Base-by-base conservation (phyloP, 2,329 filamentous ascomycete species). In the Aspergillus tubingensis region DNA sequence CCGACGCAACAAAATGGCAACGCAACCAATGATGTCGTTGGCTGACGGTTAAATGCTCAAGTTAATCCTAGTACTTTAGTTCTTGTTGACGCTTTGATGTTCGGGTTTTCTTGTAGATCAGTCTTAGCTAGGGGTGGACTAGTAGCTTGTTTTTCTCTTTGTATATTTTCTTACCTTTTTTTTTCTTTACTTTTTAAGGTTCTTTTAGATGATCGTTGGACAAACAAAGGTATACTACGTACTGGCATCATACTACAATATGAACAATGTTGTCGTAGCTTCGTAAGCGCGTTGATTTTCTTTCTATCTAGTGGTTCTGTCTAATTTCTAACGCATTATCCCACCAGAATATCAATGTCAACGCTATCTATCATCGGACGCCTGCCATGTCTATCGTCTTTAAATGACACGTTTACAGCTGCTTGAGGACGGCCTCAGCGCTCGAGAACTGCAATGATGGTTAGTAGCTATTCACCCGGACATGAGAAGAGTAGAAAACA, bases 341-440 rank as follows among this genome's bases (percentile, higher is more conserved):
- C 58, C 61, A 62, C 62, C 43, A 56, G 41, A 36, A 51, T 60
- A 11, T 36, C 1, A 65, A 64, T 47, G 52, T 51, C 54, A 58
- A 58, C 56, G 59, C 57, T 60, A 47, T 67, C 61, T 64, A 65
- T 62, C 60, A 61, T 36, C 32, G 32, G 59, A 30, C 54, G 36
- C 58, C 54, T 53, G 54, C 39, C 56, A 58, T 36, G 21, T 65
- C 59, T 64, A 62, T 61, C 25, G 52, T 60, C 17, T 58, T 36
- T 38, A 27, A 38, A 36, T 56, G 47, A 57, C 23, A 43, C 47
- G 57, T 67, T 74, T 75, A 79, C 65, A 79, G 69, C 54, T 73
- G 70, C 59, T 74, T 70, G 60, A 79, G 69, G 61, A 79, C 73
- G 59, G 72, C 67, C 32, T 76, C 74, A 43, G 73, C 77, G 52